Base-by-base conservation (phyloP, 2,329 filamentous ascomycete species). In the Aspergillus ustus region DNA sequence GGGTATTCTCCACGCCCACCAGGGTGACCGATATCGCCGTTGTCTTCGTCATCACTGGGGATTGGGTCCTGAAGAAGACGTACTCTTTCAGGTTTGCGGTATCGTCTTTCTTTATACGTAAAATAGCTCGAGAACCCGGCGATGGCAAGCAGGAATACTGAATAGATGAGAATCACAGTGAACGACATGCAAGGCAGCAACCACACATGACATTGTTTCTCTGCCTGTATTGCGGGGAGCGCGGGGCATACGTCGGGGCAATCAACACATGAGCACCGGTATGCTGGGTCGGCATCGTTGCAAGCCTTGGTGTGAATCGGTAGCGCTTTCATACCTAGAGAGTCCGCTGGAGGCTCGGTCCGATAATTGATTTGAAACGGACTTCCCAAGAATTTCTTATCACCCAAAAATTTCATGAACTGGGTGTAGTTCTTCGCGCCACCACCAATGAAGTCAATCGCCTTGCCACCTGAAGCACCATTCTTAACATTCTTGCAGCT, bases 401-500 rank as follows among this genome's bases (percentile, higher is more conserved):
- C 89, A 17, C 95, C 95, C 37, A 99, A 80, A 70, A 98, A 99
- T 72, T 93, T 94, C 67, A 99, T 81, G 69, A 99, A 91, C 46
- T 91, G 86, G 0, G 88, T 87, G 75, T 94, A 96, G 74, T 97
- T 91, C 77, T 93, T 94, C 13, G 95, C 95, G 17, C 94, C 93
- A 17, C 95, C 95, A 34, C 95, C 96, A 63, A 99, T 98, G 69
- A 99, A 89, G 70, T 94, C 90, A 86, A 99, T 99, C 17, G 94
- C 95, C 71, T 90, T 93, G 63, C 91, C 90, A 73, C 97, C 97
- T 46, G 94, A 93, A 7, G 93, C 91, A 40, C 95, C 95, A 72
- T 98, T 97, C 75, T 99, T 99, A 78, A 99, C 94, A 76, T 99
- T 93, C 79, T 98, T 98, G 82, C 95, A 99, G 79, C 95, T 99